Percentiles rank a stretch among this genome's conserved stretches.
These are phyloP conservation scores for Coemansia sp. DNA, from an alignment of 192 early-diverging fungal species.

Conservation along the genomic window DNA sequence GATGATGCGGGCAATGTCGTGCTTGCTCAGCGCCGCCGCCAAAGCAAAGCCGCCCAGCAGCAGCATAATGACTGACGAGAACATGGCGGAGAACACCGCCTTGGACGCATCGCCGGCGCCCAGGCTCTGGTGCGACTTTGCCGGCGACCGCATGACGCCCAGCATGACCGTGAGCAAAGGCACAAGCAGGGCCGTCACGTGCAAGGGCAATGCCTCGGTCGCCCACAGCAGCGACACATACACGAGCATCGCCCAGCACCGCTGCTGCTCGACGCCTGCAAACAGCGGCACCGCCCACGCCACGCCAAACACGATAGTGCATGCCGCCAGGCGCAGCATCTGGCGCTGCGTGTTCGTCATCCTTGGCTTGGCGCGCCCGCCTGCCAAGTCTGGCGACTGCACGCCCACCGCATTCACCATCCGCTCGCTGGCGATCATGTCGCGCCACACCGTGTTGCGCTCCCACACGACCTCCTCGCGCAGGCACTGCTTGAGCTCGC, in stretches of 20 bases:
- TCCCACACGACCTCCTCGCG: conserved; percentile 94
- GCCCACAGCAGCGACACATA: conserved; percentile 92
- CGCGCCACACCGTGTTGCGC: conserved; percentile 96
- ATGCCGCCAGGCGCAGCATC: conserved; percentile 51
- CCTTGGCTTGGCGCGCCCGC: conserved; percentile 45
- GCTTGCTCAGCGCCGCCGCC: conserved; percentile 92
- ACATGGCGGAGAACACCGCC: conserved; percentile 89
- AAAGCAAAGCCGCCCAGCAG: conserved; percentile 93
- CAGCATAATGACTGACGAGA: conserved; percentile 94
- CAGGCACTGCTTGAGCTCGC: conserved; percentile 76
- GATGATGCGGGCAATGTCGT: conserved; percentile 87
- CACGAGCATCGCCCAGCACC: conserved; percentile 90
- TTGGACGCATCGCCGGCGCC: conserved; percentile 76
- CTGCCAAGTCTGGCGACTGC: conserved; percentile 51
- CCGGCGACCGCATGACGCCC: conserved; percentile 74
- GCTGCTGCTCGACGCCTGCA: conserved; percentile 69
- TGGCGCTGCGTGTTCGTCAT: conserved; percentile 56
- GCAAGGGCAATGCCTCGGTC: conserved; percentile 88
- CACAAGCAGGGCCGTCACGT: conserved; percentile 86
- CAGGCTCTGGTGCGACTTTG: conserved; percentile 50
- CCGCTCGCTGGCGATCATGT: conserved; percentile 91
- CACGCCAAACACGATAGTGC: conserved; percentile 61
- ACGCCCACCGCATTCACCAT: conserved; percentile 74
- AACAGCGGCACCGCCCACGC: conserved; percentile 67
- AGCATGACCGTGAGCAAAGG: conserved; percentile 83